Evolutionary conservation across 2,329 filamentous ascomycete genomes (phyloP).

Genomic region (Gnomoniopsis smithogilvyi): DNA sequence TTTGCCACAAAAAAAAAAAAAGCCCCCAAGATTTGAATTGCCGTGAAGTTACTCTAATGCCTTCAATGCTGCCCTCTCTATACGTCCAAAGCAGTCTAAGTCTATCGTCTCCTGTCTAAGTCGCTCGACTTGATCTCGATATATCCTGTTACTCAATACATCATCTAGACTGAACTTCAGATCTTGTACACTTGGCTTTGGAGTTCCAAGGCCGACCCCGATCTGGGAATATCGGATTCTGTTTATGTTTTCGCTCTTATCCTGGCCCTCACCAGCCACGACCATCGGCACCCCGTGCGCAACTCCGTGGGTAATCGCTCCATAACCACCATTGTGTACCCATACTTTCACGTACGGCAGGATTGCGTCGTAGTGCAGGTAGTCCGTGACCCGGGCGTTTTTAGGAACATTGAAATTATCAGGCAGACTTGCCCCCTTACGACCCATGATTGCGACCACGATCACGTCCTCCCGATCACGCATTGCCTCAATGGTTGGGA

Average conservation of each 20-base stretch:
- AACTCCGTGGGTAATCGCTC: conserved; percentile 37
- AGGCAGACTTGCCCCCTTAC: conserved; percentile 28
- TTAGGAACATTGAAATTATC: conserved; percentile 19
- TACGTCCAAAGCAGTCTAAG: conserved; percentile 27
- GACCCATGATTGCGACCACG: conserved; percentile 34
- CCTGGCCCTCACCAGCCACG: conserved; percentile 37
- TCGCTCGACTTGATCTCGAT: conserved; percentile 20
- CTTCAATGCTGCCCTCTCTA: conserved; percentile 23
- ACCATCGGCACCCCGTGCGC: conserved; percentile 38
- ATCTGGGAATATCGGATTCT: conserved; percentile 32
- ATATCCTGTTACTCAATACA: conserved; percentile 25
- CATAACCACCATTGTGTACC: conserved; percentile 40
- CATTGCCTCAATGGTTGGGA: conserved; percentile 34
- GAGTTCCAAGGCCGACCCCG: conserved; percentile 29
- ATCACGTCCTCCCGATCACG: conserved; percentile 25
- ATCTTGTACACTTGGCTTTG: conserved; percentile 24
- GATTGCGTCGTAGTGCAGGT: conserved; percentile 36
- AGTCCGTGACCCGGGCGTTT: conserved; percentile 34
- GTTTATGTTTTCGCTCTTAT: conserved; percentile 36
- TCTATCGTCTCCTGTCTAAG: conserved; percentile 27
- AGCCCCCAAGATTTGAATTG: background rate
- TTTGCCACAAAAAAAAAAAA: background rate
- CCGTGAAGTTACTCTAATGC: background rate
- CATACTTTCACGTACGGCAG: conserved; percentile 33
- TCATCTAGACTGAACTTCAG: conserved; percentile 27